phyloP scores from a whole-genome alignment of 495 filamentous ascomycete genomes.

The Trichoderma erinaceum region DNA sequence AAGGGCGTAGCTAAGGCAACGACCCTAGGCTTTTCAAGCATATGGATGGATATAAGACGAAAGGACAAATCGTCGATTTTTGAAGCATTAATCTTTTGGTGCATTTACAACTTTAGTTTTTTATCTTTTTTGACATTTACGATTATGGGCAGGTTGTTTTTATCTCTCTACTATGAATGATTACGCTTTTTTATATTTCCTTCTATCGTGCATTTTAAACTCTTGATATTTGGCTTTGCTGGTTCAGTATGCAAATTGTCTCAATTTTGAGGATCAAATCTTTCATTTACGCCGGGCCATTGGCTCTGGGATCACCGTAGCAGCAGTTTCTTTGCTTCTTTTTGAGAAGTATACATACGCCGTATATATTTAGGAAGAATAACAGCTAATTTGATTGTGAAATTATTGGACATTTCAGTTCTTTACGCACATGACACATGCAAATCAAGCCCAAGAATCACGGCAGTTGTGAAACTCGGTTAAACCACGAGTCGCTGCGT shows the following conservation, averaged over 20 bases:
- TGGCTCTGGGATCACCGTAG: background rate
- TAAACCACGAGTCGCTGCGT: too few relatives aligned
- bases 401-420: too few relatives aligned
- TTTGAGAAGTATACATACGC: too few relatives aligned
- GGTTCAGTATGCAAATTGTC: background rate
- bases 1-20: background rate
- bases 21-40: slow-evolving; percentile 7
- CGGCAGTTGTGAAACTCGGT: too few relatives aligned
- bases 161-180: slow-evolving; percentile 3
- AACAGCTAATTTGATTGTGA: too few relatives aligned
- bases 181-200: background rate
- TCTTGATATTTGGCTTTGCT: background rate
- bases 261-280: too few relatives aligned
- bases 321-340: too few relatives aligned
- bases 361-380: too few relatives aligned
- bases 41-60: slow-evolving; percentile 4
- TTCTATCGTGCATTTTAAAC: background rate
- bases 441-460: too few relatives aligned
- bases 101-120: too few relatives aligned
- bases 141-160: background rate
- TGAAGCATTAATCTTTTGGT: slow-evolving; percentile 1
- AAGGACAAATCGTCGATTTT: background rate
- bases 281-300: too few relatives aligned
- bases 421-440: too few relatives aligned
- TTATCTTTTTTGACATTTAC: background rate